Percentiles rank a stretch among this genome's conserved stretches.
phyloP scores from a whole-genome alignment of 768 basidiomycete species.

The Xanthoconium stramineum region DNA sequence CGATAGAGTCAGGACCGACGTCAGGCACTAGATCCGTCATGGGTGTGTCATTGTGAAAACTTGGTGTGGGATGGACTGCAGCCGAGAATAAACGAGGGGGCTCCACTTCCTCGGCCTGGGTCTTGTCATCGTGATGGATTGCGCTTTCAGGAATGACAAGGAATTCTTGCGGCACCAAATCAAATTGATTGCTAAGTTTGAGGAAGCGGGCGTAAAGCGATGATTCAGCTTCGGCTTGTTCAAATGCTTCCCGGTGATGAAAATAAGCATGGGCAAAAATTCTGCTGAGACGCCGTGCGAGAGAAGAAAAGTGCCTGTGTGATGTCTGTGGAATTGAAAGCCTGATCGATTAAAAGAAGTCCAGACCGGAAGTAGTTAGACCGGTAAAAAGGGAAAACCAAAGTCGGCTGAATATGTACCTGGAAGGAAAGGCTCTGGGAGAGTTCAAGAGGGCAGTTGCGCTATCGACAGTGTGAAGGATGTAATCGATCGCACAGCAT shows the following conservation, averaged over 20 bases:
- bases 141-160: constrained; percentile 67
- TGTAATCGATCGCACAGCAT: constrained; percentile 98
- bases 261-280: constrained; percentile 97
- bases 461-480: constrained; percentile 87
- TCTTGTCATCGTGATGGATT: constrained; percentile 28
- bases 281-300: constrained; percentile 86
- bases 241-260: constrained; percentile 89
- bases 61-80: constrained; percentile 32
- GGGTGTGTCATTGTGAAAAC: constrained; percentile 11
- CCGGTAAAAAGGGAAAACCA: constrained; percentile 20
- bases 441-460: constrained; percentile 91
- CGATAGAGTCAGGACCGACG: constrained; percentile 4
- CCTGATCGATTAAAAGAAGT: constrained; percentile 36
- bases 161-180: constrained; percentile 79
- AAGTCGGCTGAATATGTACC: constrained; percentile 44
- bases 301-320: constrained; percentile 83
- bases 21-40: constrained; percentile 6
- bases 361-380: constrained; percentile 12
- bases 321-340: constrained; percentile 80
- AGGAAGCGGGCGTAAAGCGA: constrained; percentile 89
- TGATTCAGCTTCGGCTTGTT: constrained; percentile 87
- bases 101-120: constrained; percentile 32
- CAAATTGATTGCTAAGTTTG: constrained; percentile 74
- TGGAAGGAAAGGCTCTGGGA: constrained; percentile 85
- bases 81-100: constrained; percentile 41